Conservation (phyloP, 1,139 yeast genomes). For the Saccharomyces hybrid region DNA sequence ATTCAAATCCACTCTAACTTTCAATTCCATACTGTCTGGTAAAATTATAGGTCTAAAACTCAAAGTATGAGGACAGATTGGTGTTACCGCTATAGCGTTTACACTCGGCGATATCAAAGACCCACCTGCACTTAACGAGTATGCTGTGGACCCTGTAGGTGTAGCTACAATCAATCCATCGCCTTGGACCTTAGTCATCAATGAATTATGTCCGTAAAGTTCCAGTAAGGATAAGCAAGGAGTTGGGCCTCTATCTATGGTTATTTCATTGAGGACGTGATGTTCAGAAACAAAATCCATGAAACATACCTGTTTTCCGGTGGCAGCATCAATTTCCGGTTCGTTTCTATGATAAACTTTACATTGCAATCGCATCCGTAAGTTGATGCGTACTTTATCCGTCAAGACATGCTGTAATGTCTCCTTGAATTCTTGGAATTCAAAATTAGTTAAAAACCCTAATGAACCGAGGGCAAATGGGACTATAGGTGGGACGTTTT, state of each 20-base stretch:
- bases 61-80: slow-evolving; percentile 86
- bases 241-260: slow-evolving; percentile 82
- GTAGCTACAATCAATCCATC: slow-evolving; percentile 86
- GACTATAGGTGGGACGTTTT: slow-evolving; percentile 81
- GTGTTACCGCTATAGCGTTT: slow-evolving; percentile 81
- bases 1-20: slow-evolving; percentile 61
- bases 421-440: slow-evolving; percentile 59
- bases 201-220: slow-evolving; percentile 74
- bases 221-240: slow-evolving; percentile 82
- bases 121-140: slow-evolving; percentile 89
- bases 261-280: slow-evolving; percentile 77
- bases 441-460: slow-evolving; percentile 75
- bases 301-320: slow-evolving; percentile 35
- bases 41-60: slow-evolving; percentile 80
- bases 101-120: slow-evolving; percentile 85
- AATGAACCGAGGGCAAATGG: slow-evolving; percentile 74
- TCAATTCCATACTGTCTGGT: slow-evolving; percentile 78
- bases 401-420: slow-evolving; percentile 50
- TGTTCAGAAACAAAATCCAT: slow-evolving; percentile 61
- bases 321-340: slow-evolving; percentile 13
- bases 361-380: slow-evolving; percentile 78
- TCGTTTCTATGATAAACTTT: slow-evolving; percentile 39
- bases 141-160: slow-evolving; percentile 91
- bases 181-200: slow-evolving; percentile 81
- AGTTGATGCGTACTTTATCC: slow-evolving; percentile 65